Conservation (phyloP, 345 rosid genomes). For the Conringia planisiliqua region DNA sequence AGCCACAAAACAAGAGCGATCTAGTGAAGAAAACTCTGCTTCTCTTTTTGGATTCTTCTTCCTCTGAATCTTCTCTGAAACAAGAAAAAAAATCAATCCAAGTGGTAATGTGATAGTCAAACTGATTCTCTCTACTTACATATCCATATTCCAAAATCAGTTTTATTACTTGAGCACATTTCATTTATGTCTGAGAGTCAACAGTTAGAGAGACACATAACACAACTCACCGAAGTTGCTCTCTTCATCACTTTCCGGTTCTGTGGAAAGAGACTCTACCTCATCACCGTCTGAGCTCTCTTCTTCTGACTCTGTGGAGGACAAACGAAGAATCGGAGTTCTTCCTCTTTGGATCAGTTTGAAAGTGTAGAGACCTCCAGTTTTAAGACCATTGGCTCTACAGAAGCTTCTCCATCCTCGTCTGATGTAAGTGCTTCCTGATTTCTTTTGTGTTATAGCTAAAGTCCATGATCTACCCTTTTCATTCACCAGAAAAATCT, state of each 20-base stretch:
- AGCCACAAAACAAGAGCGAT: not conserved
- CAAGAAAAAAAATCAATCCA: not conserved
- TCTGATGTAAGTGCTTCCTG: not conserved
- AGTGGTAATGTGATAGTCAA: not conserved
- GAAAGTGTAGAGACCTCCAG: not conserved
- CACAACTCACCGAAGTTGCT: not conserved
- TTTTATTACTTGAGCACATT: no score
- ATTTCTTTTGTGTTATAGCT: not conserved
- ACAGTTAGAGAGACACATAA: not conserved
- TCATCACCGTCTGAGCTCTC: not conserved
- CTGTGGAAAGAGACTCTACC: not conserved
- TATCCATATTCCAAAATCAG: not conserved
- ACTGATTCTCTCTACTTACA: not conserved
- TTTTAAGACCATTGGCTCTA: not conserved
- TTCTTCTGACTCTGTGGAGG: not conserved
- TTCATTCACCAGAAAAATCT: not conserved
- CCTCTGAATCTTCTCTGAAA: not conserved
- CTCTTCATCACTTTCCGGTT: not conserved
- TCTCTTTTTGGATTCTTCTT: not conserved
- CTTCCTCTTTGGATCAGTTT: not conserved
- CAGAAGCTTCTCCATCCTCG: conserved; percentile 26
- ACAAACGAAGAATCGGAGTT: not conserved
- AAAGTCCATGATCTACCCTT: not conserved
- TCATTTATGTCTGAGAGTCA: no score
- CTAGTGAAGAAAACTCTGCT: conserved; percentile 1